Base-by-base conservation (phyloP, 2,329 filamentous ascomycete species). In the Hypoxylon sp. region DNA sequence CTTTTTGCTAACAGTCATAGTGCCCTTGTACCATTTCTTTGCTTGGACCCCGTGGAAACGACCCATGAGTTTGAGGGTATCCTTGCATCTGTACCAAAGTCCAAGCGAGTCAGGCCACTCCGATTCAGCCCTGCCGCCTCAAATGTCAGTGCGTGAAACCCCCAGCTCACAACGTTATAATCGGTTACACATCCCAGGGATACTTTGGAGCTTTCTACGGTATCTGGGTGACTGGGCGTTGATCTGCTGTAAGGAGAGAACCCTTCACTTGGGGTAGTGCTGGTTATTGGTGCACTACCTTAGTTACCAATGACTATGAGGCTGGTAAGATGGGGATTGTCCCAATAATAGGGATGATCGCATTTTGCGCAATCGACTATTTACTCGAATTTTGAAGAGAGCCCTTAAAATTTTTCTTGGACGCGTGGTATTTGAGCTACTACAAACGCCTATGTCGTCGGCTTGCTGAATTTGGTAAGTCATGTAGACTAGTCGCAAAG, bases 71-170 rank as follows among this genome's bases (percentile, higher is more conserved):
- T 26, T 35, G 36, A 50, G 49, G 45, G 40, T 44, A 7, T 23
- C 44, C 42, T 26, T 49, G 17, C 27, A 34, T n/a, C 52, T n/a
- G 29, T 29, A 48, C 19, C 23, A 53, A 53, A 43, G 52, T 52
- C 30, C 25, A 41, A 30, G 30, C 27, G n/a, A 32, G 43, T 51
- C 32, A 44, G 32, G n/a, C 43, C 23, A 45, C 26, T 31, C 30
- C 27, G 38, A n/a, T 13, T 52, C 52, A 49, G 37, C 48, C 42
- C 37, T 40, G 43, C 19, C 23, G 21, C 32, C 7, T 17, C 12
- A 15, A 23, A 32, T 44, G 38, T 35, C 51, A 51, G 20, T 50
- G 51, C 46, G 40, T 27, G 26, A 3, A 40, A 19, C 15, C 5
- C n/a, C 38, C 19, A 42, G 41, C 35, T 36, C 36, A 17, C 35